A percentile compares a stretch with the other conserved stretches of the same genome.
These are phyloP conservation scores for Pelomyxa schiedti DNA, from an alignment of 78 protist species.

Conservation along the genomic window DNA sequence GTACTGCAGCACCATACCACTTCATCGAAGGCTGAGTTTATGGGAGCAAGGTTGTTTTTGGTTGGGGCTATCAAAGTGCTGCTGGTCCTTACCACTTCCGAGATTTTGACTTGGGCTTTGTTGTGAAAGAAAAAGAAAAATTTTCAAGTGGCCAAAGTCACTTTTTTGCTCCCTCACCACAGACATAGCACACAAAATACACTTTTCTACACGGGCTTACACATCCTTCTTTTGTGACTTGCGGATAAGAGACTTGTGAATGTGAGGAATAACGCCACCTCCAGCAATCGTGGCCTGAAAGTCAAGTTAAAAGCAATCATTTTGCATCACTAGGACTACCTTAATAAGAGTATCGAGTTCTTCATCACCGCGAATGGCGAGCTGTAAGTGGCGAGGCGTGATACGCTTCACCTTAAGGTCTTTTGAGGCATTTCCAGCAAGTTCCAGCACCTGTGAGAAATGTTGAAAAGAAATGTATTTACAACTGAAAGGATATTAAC, in stretches of 20 bases:
- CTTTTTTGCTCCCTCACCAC: no score
- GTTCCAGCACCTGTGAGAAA: constrained; percentile 81
- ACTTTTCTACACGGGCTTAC: no score
- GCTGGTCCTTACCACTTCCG: no score
- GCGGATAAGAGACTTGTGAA: constrained; percentile 67
- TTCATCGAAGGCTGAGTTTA: no score
- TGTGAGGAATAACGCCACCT: constrained; percentile 92
- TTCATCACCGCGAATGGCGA: constrained; percentile 92
- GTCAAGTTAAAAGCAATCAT: background rate
- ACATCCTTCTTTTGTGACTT: constrained; percentile 17
- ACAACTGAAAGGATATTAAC: constrained; percentile 10
- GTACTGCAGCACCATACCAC: no score
- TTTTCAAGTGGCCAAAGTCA: no score
- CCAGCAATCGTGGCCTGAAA: constrained; percentile 84
- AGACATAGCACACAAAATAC: no score
- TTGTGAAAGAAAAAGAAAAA: no score
- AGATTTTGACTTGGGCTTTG: no score
- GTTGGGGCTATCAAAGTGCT: no score
- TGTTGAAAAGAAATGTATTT: background rate
- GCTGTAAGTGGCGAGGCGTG: constrained; percentile 92
- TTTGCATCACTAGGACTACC: background rate
- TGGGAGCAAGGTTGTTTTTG: no score
- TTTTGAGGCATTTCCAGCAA: constrained; percentile 82
- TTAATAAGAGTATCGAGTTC: constrained; percentile 79
- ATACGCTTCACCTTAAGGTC: constrained; percentile 81